Percentiles rank a stretch among this genome's conserved stretches.
phyloP scores from a whole-genome alignment of 2,329 filamentous ascomycete species.

The Xylariaceae sp. region DNA sequence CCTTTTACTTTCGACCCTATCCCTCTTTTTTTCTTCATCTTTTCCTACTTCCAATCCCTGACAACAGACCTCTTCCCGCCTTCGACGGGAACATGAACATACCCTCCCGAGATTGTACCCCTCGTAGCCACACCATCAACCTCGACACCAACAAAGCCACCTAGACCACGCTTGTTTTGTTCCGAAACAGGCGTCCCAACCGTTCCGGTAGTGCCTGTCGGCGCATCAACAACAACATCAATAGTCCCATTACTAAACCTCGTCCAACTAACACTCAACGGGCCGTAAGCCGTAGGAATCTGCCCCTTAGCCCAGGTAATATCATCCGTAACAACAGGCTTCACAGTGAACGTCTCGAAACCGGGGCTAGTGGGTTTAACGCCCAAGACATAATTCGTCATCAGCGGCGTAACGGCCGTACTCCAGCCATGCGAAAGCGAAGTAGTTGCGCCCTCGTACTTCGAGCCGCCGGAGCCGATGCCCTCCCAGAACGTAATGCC shows the following conservation, averaged over 20 bases:
- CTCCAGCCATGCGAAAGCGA: conserved; percentile 50
- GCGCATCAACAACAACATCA: conserved; percentile 29
- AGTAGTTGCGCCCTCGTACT: conserved; percentile 45
- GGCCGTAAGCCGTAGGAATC: conserved; percentile 40
- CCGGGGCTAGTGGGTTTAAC: conserved; percentile 42
- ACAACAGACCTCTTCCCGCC: conserved; percentile 12
- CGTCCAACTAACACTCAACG: conserved; percentile 38
- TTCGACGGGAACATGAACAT: conserved; percentile 9
- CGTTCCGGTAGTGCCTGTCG: conserved; percentile 28
- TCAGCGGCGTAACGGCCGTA: conserved; percentile 45
- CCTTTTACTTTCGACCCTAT: too few relatives aligned
- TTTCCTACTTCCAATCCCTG: not conserved
- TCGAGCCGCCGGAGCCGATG: conserved; percentile 38
- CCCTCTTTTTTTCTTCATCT: too few relatives aligned
- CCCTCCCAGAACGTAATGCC: conserved; percentile 49
- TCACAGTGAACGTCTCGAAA: conserved; percentile 39
- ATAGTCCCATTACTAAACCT: conserved; percentile 19
- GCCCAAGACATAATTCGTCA: conserved; percentile 45
- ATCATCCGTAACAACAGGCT: conserved; percentile 31
- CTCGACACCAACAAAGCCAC: too few relatives aligned
- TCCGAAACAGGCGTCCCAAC: conserved; percentile 21
- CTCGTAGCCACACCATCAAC: not conserved
- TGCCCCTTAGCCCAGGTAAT: conserved; percentile 25
- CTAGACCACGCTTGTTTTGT: not conserved
- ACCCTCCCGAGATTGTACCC: conserved; percentile 9